Evolutionary conservation across 306 rosid genomes (phyloP).

Genomic region (Herpetospermum pedunculosum): DNA sequence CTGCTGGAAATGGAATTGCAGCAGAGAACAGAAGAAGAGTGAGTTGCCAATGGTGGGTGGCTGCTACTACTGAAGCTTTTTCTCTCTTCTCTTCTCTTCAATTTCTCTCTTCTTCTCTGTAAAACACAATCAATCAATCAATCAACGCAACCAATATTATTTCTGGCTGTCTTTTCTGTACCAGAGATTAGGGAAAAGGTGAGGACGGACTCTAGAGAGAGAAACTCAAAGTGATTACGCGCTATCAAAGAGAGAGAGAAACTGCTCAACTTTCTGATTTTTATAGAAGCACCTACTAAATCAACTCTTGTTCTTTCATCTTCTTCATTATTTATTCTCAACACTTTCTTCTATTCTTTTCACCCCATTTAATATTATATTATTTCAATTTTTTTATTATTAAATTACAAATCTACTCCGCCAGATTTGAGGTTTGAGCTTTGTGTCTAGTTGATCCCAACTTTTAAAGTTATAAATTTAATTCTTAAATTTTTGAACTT

Average conservation of each 20-base stretch:
- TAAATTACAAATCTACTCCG: no score
- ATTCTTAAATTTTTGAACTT: no score
- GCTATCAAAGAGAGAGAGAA: not conserved
- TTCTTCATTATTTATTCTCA: not conserved
- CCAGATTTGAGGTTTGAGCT: no score
- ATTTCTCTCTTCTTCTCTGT: not conserved
- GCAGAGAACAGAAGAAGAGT: no score
- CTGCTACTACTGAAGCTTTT: conserved; percentile 18
- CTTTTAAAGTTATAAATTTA: no score
- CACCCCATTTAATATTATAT: no score
- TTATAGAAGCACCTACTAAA: not conserved
- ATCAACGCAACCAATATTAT: conserved; percentile 79
- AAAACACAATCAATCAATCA: conserved; percentile 66
- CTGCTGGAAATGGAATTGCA: conserved; percentile 1
- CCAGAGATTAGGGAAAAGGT: conserved; percentile 12
- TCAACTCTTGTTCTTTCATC: not conserved
- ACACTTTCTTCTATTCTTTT: not conserved
- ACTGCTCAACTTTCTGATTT: not conserved
- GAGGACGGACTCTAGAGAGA: not conserved
- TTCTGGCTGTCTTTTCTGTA: conserved; percentile 49
- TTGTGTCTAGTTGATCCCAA: no score
- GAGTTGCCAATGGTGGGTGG: conserved; percentile 16
- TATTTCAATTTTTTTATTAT: no score
- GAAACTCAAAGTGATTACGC: not conserved
- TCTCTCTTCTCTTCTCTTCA: conserved; percentile 12